phyloP scores from a whole-genome alignment of 2,329 filamentous ascomycete genomes.

The Fusarium subglutinans region DNA sequence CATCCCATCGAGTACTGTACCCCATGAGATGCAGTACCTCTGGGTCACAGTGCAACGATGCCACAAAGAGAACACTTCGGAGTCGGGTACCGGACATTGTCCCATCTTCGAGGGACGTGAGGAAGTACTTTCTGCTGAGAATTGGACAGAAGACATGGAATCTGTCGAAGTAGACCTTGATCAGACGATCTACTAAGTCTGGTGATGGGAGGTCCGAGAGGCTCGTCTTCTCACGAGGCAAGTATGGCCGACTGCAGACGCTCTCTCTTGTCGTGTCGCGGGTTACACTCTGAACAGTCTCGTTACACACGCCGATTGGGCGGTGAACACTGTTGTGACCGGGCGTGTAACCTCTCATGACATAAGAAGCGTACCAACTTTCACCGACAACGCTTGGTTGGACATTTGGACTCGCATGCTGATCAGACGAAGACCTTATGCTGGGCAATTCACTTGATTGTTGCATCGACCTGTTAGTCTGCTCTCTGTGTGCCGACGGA shows the following conservation, averaged over 20 bases:
- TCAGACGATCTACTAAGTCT: not conserved
- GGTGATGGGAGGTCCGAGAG: not conserved
- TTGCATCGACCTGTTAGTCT: no score
- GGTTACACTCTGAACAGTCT: not conserved
- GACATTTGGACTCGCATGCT: not conserved
- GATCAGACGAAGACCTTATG: no score
- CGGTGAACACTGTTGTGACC: not conserved
- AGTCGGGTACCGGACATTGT: not conserved
- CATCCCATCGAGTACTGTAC: not conserved
- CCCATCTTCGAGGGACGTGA: not conserved
- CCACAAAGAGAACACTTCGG: not conserved
- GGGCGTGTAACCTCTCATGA: constrained; percentile 4
- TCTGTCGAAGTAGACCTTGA: constrained; percentile 5
- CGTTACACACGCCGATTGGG: not conserved
- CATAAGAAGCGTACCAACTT: constrained; percentile 3
- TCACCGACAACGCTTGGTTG: not conserved
- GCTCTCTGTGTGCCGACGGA: no score
- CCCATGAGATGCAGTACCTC: constrained; percentile 7
- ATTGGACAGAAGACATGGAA: constrained; percentile 6
- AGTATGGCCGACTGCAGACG: rapidly evolving
- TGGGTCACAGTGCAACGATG: not conserved
- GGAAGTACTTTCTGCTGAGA: not conserved
- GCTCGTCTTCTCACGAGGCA: not conserved
- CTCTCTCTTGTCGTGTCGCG: not conserved
- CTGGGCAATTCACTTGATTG: no score